These are phyloP conservation scores for Lasiodiplodia sp. DNA, from an alignment of 2,329 filamentous ascomycete genomes.

Conservation along the genomic window DNA sequence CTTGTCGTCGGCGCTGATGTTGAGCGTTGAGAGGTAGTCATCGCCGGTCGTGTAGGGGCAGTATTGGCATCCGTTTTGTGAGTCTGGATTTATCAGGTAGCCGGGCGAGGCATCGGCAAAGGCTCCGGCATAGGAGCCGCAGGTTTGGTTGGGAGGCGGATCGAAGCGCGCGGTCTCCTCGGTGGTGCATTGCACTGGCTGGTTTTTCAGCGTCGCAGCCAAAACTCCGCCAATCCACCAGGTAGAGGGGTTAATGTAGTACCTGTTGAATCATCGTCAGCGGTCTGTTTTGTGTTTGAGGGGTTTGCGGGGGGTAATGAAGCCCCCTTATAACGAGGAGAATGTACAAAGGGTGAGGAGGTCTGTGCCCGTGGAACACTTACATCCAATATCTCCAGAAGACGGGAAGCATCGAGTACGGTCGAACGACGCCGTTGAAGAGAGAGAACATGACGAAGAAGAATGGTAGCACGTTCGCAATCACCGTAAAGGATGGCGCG, in stretches of 20 bases:
- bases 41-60: conserved; percentile 72
- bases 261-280: conserved; percentile 39
- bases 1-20: conserved; percentile 66
- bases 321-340: not conserved
- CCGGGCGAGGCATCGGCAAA: conserved; percentile 66
- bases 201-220: conserved; percentile 64
- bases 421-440: conserved; percentile 80
- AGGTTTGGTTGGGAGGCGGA: conserved; percentile 70
- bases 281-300: not conserved
- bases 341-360: not conserved
- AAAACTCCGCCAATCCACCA: conserved; percentile 78
- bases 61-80: conserved; percentile 69
- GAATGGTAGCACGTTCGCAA: conserved; percentile 76
- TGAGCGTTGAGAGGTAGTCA: conserved; percentile 69
- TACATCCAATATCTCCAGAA: conserved; percentile 76
- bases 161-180: conserved; percentile 71
- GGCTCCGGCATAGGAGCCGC: conserved; percentile 66
- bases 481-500: conserved; percentile 79
- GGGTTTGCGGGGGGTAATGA: not conserved
- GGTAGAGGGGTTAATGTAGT: conserved; percentile 72
- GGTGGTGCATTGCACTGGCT: conserved; percentile 53
- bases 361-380: not conserved
- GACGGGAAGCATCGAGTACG: conserved; percentile 68
- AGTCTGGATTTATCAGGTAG: conserved; percentile 69
- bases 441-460: conserved; percentile 80